phyloP scores from a whole-genome alignment of 2,329 filamentous ascomycete species.

The Lizonia empirigonia region DNA sequence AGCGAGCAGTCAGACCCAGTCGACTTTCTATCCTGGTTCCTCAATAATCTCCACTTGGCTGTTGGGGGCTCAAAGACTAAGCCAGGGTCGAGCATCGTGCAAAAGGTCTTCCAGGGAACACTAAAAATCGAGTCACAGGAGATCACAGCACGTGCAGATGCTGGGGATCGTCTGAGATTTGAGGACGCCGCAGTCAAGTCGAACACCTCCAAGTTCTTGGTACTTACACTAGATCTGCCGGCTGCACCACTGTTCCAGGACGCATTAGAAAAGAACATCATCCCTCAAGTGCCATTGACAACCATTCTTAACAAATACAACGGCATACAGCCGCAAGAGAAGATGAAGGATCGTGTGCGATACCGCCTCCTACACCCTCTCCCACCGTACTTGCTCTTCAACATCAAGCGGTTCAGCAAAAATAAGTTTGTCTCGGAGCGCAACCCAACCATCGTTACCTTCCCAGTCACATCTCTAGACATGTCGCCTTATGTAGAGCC shows the following conservation, averaged over 20 bases:
- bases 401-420: conserved; percentile 94
- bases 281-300: conserved; percentile 81
- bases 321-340: conserved; percentile 83
- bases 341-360: conserved; percentile 83
- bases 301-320: conserved; percentile 90
- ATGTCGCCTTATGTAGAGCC: conserved; percentile 91
- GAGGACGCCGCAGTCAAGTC: conserved; percentile 87
- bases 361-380: conserved; percentile 90
- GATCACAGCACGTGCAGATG: conserved; percentile 89
- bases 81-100: conserved; percentile 82
- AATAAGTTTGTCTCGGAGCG: conserved; percentile 97
- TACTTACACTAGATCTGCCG: conserved; percentile 91
- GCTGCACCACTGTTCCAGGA: conserved; percentile 94
- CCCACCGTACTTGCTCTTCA: conserved; percentile 88
- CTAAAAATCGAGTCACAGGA: conserved; percentile 91
- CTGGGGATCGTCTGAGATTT: conserved; percentile 85
- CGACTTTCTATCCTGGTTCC: conserved; percentile 95
- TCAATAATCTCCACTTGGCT: conserved; percentile 92
- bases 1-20: conserved; percentile 93
- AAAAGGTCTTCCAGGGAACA: conserved; percentile 90
- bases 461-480: conserved; percentile 83
- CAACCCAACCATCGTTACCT: conserved; percentile 98
- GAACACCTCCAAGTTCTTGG: conserved; percentile 79
- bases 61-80: conserved; percentile 89
- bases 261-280: conserved; percentile 92